Conservation (phyloP, 495 filamentous ascomycete genomes). For the Podospora sp. region DNA sequence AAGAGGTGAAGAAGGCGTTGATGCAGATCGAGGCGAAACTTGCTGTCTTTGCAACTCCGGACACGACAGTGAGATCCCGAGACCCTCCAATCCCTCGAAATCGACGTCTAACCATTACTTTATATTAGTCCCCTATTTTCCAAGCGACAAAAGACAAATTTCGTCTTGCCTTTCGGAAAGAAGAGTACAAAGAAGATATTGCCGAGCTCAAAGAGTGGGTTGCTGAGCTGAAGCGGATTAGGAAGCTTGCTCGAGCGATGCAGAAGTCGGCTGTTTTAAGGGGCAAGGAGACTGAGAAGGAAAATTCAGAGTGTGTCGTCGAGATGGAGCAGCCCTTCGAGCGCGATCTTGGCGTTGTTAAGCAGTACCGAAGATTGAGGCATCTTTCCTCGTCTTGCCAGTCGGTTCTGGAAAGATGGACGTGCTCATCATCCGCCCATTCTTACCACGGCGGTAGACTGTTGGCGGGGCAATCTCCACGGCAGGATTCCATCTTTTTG, state of each 20-base stretch:
- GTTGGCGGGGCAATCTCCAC: background rate
- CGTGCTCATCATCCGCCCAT: background rate
- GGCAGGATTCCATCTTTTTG: background rate
- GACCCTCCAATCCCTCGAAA: background rate
- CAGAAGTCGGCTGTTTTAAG: slow-evolving; percentile 8
- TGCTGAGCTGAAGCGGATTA: slow-evolving; percentile 11
- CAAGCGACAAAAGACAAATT: slow-evolving; percentile 13
- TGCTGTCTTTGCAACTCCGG: slow-evolving; percentile 13
- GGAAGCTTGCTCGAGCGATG: slow-evolving; percentile 11
- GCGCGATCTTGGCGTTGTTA: background rate
- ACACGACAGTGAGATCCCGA: slow-evolving; percentile 3
- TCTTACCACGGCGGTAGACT: slow-evolving; percentile 2
- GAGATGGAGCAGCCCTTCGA: background rate
- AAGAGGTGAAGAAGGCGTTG: slow-evolving; percentile 10
- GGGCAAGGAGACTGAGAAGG: background rate
- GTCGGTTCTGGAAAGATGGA: slow-evolving; percentile 4
- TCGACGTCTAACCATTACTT: background rate
- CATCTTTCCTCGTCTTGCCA: slow-evolving; percentile 5
- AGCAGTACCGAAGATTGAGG: slow-evolving; percentile 8
- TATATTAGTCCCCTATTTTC: slow-evolving; percentile 8
- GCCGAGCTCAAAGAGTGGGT: slow-evolving; percentile 12
- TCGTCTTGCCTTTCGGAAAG: slow-evolving; percentile 11
- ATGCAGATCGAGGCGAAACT: slow-evolving; percentile 14
- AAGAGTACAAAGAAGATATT: slow-evolving; percentile 19
- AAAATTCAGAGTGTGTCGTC: background rate